phyloP scores from a whole-genome alignment of 169 alveolate species.

The Blepharisma undulans region DNA sequence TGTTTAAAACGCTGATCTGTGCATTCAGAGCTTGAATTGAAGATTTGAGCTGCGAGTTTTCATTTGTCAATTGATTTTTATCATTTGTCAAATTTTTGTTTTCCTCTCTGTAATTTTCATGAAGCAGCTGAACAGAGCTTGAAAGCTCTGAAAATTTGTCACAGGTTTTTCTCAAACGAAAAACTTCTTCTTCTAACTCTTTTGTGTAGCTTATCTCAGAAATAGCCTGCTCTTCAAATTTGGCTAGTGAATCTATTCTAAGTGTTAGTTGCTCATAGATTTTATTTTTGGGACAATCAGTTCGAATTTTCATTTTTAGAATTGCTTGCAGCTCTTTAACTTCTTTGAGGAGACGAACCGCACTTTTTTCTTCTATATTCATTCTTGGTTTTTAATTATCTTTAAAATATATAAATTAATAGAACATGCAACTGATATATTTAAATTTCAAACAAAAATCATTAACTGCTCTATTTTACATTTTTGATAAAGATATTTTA shows the following conservation, averaged over 20 bases:
- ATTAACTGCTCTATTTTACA: neutral
- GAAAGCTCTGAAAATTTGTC: constrained; percentile 27
- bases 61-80: neutral
- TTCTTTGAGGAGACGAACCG: constrained; percentile 7
- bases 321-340: neutral
- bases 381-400: neutral
- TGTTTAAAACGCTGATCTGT: neutral
- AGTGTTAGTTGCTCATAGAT: neutral
- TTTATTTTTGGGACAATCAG: neutral
- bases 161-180: neutral
- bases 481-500: neutral
- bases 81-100: neutral
- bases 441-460: neutral
- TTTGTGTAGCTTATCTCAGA: neutral
- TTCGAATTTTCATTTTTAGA: constrained; percentile 21
- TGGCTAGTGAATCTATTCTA: neutral
- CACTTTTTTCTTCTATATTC: neutral
- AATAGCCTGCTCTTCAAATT: neutral
- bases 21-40: neutral
- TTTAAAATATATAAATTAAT: too few relatives aligned
- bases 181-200: constrained; percentile 18
- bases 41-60: neutral
- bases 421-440: neutral
- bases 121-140: neutral
- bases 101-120: neutral